Conservation (phyloP, 345 rosid species). For the Corymbia maculata region DNA sequence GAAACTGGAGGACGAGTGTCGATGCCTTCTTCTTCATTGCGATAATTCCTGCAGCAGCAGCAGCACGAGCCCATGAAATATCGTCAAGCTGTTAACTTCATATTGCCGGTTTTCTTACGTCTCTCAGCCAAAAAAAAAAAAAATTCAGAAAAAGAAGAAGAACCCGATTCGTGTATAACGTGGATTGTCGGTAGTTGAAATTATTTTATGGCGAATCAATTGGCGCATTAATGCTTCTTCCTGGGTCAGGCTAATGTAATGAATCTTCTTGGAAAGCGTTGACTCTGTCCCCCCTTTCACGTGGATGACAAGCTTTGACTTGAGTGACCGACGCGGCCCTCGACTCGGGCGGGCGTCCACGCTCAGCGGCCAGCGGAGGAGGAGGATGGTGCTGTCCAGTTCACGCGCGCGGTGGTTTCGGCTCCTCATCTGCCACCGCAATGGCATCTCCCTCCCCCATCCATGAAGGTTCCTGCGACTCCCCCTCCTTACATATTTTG, state of each 20-base stretch:
- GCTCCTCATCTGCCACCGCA: neutral
- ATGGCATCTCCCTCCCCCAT: neutral
- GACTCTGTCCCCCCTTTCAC: neutral
- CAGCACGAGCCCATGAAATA: neutral
- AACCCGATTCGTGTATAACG: too few species aligned
- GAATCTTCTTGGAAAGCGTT: neutral
- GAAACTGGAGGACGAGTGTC: slow-evolving; percentile 5
- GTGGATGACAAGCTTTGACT: neutral
- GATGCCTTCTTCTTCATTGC: neutral
- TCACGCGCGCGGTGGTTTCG: neutral
- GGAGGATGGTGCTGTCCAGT: neutral
- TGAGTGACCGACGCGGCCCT: neutral
- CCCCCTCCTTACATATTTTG: too few species aligned
- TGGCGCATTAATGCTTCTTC: neutral
- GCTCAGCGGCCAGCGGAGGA: neutral
- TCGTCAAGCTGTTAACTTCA: neutral
- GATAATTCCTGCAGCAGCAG: neutral
- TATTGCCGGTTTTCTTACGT: neutral
- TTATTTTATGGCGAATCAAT: neutral
- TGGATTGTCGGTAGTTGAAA: neutral
- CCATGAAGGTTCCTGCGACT: neutral
- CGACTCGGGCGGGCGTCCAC: neutral
- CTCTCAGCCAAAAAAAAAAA: neutral
- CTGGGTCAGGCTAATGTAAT: neutral
- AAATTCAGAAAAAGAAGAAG: too few species aligned